Percentiles rank a stretch among this genome's conserved stretches.
Evolutionary conservation across 2,329 filamentous ascomycete species (phyloP).

Genomic region (Drechslera avenae): DNA sequence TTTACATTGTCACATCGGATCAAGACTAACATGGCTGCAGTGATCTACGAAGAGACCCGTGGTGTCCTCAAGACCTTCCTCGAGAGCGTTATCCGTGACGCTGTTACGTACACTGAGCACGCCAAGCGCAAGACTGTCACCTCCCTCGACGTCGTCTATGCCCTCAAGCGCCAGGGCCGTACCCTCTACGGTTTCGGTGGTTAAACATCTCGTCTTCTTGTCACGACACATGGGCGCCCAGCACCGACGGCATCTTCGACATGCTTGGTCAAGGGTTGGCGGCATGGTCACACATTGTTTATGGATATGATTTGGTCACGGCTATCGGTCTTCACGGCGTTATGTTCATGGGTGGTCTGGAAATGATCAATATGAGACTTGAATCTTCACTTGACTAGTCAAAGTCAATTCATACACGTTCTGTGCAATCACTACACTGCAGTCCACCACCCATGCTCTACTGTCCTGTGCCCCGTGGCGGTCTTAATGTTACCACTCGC

Average conservation of each 20-base stretch:
- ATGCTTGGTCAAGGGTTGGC: constrained; percentile 17
- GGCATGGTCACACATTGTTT: constrained; percentile 24
- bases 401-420: constrained; percentile 38
- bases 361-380: constrained; percentile 33
- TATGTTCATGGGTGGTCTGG: constrained; percentile 32
- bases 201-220: constrained; percentile 58
- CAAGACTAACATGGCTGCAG: constrained; percentile 47
- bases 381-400: constrained; percentile 25
- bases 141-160: constrained; percentile 68
- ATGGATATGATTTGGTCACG: constrained; percentile 35
- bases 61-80: constrained; percentile 80
- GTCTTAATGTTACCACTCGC: too few species aligned
- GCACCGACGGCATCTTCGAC: constrained; percentile 11
- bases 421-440: not conserved
- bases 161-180: constrained; percentile 68
- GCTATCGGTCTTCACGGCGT: constrained; percentile 41
- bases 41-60: constrained; percentile 81
- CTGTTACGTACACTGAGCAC: constrained; percentile 79
- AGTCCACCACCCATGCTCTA: too few species aligned
- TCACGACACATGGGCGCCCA: constrained; percentile 18
- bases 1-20: not conserved
- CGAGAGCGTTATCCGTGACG: constrained; percentile 76
- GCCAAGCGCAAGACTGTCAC: constrained; percentile 82
- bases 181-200: constrained; percentile 88
- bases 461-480: too few species aligned